Evolutionary conservation across 2,329 filamentous ascomycete genomes (phyloP).

Genomic region (Colletotrichum plurivorum): DNA sequence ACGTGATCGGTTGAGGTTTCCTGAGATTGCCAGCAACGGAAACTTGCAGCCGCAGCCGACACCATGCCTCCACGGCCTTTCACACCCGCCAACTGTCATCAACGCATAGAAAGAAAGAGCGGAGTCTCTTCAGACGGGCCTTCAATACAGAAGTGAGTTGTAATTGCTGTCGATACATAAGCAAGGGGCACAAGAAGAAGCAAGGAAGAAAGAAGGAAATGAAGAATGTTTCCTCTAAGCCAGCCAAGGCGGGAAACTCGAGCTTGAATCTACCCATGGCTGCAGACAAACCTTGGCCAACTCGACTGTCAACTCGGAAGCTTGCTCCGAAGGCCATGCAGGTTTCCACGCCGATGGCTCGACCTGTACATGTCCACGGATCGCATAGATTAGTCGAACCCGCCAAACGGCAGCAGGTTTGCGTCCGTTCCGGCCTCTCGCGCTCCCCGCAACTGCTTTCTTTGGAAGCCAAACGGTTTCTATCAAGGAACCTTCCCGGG

Average conservation of each 20-base stretch:
- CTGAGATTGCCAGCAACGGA: conserved; percentile 21
- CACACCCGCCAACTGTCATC: neutral
- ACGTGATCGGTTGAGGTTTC: neutral
- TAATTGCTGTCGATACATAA: neutral
- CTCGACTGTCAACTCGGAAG: conserved; percentile 17
- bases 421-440: neutral
- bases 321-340: conserved; percentile 15
- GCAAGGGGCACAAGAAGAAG: neutral
- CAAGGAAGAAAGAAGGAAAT: neutral
- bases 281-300: conserved; percentile 5
- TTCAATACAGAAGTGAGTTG: neutral
- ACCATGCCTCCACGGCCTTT: neutral
- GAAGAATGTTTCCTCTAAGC: neutral
- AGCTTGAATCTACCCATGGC: neutral
- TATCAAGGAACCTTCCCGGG: neutral
- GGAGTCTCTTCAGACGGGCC: neutral
- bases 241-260: neutral
- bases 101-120: neutral
- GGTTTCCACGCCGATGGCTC: conserved; percentile 10
- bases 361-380: neutral
- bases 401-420: conserved; percentile 9
- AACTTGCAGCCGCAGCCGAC: conserved; percentile 31
- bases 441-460: neutral
- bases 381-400: neutral
- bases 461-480: conserved; percentile 8